Percentiles rank a stretch among this genome's conserved stretches.
phyloP scores from a whole-genome alignment of 345 rosid genomes.

The Hypericum perforatum region DNA sequence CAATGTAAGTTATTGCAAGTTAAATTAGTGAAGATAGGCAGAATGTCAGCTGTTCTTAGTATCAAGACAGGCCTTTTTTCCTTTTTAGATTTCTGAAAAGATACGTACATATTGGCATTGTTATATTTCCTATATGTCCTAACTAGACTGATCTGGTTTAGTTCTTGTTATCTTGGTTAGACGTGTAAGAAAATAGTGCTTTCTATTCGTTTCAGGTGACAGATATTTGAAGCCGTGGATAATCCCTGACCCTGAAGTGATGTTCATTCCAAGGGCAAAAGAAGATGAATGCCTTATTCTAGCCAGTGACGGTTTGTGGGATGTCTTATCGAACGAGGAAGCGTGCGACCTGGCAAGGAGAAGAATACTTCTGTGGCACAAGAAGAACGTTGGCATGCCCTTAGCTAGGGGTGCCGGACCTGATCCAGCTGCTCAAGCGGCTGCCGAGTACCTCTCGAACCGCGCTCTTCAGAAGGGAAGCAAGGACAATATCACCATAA shows the following conservation, averaged over 20 bases:
- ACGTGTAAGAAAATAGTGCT: neutral
- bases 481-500: slow-evolving; percentile 74
- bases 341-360: slow-evolving; percentile 80
- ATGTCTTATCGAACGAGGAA: slow-evolving; percentile 88
- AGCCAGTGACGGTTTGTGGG: slow-evolving; percentile 96
- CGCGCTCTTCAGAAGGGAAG: slow-evolving; percentile 86
- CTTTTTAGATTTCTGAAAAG: no score
- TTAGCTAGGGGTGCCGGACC: slow-evolving; percentile 39
- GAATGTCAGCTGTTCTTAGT: no score
- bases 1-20: no score
- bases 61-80: no score
- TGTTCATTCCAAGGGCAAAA: slow-evolving; percentile 64
- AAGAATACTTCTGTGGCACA: slow-evolving; percentile 81
- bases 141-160: no score
- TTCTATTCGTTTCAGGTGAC: slow-evolving; percentile 53
- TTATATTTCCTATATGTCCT: no score
- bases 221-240: slow-evolving; percentile 93
- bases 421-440: slow-evolving; percentile 86
- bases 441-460: slow-evolving; percentile 70
- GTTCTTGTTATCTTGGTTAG: no score
- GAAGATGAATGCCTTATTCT: slow-evolving; percentile 87
- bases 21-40: no score
- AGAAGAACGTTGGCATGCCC: slow-evolving; percentile 48
- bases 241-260: slow-evolving; percentile 90
- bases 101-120: no score